Evolutionary conservation across 2,329 filamentous ascomycete species (phyloP).

Genomic region (Cercospora zeae-maydis): DNA sequence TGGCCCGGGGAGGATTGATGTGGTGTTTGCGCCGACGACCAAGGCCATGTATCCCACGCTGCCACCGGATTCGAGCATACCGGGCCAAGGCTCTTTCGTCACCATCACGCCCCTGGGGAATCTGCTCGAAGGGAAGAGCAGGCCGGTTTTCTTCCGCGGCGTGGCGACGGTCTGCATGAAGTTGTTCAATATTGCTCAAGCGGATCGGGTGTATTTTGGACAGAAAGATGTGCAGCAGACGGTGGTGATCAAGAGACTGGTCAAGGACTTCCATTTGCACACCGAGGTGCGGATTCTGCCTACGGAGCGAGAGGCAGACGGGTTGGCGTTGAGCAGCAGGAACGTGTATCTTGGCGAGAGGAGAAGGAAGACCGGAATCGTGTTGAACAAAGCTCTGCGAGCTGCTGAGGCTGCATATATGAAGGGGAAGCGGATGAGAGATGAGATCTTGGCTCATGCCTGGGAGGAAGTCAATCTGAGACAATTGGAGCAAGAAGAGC

Average conservation of each 20-base stretch:
- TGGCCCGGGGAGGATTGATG: slow-evolving; percentile 63
- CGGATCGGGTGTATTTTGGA: slow-evolving; percentile 83
- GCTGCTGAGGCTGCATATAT: slow-evolving; percentile 67
- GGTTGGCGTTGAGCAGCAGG: slow-evolving; percentile 83
- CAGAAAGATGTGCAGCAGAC: slow-evolving; percentile 98
- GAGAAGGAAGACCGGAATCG: slow-evolving; percentile 66
- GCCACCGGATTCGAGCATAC: slow-evolving; percentile 65
- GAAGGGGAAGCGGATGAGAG: slow-evolving; percentile 53
- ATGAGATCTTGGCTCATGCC: slow-evolving; percentile 69
- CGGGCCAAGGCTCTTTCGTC: slow-evolving; percentile 82
- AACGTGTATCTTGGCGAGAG: slow-evolving; percentile 87
- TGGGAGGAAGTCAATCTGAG: slow-evolving; percentile 55
- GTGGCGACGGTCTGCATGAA: slow-evolving; percentile 97
- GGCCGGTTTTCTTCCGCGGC: slow-evolving; percentile 93
- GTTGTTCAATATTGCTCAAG: slow-evolving; percentile 76
- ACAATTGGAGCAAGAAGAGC: slow-evolving; percentile 58
- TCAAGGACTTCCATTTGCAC: slow-evolving; percentile 79
- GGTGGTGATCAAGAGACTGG: slow-evolving; percentile 80
- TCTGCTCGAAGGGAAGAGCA: slow-evolving; percentile 75
- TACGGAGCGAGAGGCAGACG: slow-evolving; percentile 74
- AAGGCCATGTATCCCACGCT: slow-evolving; percentile 83
- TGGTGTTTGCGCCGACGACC: slow-evolving; percentile 82
- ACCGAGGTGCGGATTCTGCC: slow-evolving; percentile 69
- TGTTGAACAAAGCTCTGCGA: slow-evolving; percentile 65
- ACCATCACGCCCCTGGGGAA: slow-evolving; percentile 80